Conservation (phyloP, 1,284 basidiomycete genomes). For the Fomitopsis betulina region DNA sequence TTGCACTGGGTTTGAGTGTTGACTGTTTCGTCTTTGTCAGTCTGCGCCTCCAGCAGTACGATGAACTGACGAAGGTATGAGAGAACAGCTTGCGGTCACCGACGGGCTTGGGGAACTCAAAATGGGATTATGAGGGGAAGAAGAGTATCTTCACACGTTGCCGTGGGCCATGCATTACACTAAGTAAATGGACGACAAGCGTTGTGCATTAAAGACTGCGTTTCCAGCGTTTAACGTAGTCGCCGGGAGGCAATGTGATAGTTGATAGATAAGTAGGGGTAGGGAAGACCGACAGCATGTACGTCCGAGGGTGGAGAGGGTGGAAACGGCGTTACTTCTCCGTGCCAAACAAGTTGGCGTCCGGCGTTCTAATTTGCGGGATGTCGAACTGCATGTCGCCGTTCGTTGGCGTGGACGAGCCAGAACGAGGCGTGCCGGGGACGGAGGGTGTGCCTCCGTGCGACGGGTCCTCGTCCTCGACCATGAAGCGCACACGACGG, state of each 20-base stretch:
- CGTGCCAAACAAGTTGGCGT: conserved; percentile 22
- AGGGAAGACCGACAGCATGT: background rate
- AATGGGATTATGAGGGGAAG: background rate
- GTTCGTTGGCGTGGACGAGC: conserved; percentile 24
- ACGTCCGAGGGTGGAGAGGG: background rate
- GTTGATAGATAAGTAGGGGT: background rate
- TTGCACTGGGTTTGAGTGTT: background rate
- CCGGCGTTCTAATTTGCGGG: conserved; percentile 30
- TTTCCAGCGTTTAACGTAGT: background rate
- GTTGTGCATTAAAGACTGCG: background rate
- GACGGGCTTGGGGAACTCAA: no score
- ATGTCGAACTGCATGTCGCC: conserved; percentile 13
- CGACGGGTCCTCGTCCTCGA: conserved; percentile 45
- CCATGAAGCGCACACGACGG: conserved; percentile 71
- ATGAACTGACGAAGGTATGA: conserved; percentile 28
- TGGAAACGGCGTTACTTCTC: background rate
- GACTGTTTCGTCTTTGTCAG: conserved; percentile 31
- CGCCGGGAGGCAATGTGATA: background rate
- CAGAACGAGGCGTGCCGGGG: conserved; percentile 40
- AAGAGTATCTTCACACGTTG: background rate
- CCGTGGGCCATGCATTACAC: conserved; percentile 6
- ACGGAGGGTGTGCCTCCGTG: conserved; percentile 63
- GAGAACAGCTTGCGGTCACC: background rate
- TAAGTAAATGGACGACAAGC: background rate
- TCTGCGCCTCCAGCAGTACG: conserved; percentile 70